Evolutionary conservation across 352 stramenopile species (phyloP), one percentile per base, ranked within the genome.

Genomic region (Phytophthora multivora): DNA sequence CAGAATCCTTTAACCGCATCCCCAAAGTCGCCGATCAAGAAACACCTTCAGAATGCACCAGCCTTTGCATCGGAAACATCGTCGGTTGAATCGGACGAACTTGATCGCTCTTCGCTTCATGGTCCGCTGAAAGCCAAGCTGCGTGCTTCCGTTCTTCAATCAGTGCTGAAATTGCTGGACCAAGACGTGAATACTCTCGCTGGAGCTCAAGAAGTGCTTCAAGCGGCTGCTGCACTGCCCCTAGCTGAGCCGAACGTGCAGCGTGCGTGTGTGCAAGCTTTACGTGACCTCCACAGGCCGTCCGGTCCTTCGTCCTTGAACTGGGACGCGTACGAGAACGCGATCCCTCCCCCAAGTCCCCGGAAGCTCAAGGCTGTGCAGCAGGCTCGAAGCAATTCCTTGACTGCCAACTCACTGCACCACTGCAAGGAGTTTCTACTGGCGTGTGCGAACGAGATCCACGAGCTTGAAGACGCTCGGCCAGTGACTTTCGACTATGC

Each of bases 401-500:
- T 78, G 25, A 35, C n/a, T 5, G 15, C 38, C 1, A 39, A 51
- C 9, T 88, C 73, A 21, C 52, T 89, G 8, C 60, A 73, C 42
- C 74, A 85, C 53, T 90, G 83, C 69, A 83, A 80, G 45, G 71
- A 77, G 23, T 93, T 91, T 48, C 49, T 93, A 40, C 73, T 90
- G 7, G 82, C 84, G 25, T 91, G 82, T 56, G 79, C 77, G 11
- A 93, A 91, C 64, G 82, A 93, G 53, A 91, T 93, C 68, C 78
- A 90, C 61, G 82, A 93, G 19, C 69, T 91, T 10, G 82, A 93
- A 40, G 83, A 86, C 13, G 70, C 78, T n/a, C 76, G 80, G 51
- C 71, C 83, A 8, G 58, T 63, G 41, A 63, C 53, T 18, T 91
- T 91, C 26, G 85, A 93, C 71, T 91, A 93, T 39, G 79, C 79